Evolutionary conservation across 306 rosid genomes (phyloP).

Genomic region (Cucurbita argyrosperma): DNA sequence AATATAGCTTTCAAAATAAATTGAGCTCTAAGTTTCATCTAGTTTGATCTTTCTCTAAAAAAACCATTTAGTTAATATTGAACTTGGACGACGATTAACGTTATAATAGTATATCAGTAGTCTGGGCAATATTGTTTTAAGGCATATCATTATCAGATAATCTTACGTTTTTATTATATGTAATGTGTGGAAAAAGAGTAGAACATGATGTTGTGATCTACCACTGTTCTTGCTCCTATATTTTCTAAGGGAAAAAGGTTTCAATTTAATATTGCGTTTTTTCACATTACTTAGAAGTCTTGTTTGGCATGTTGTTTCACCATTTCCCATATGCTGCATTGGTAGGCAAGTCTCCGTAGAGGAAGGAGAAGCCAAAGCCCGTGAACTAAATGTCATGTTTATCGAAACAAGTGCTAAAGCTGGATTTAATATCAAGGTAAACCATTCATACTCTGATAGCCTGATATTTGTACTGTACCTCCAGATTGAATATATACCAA

Average conservation of each 20-base stretch:
- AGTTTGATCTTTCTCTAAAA: background rate
- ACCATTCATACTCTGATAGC: background rate
- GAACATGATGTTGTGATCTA: background rate
- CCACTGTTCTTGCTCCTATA: background rate
- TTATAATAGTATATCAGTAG: background rate
- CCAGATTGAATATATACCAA: background rate
- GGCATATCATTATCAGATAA: background rate
- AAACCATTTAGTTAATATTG: background rate
- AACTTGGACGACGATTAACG: background rate
- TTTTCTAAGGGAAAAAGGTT: too few species aligned
- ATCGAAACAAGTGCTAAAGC: slow-evolving; percentile 94
- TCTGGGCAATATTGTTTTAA: background rate
- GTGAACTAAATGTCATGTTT: slow-evolving; percentile 65
- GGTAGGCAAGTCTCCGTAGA: slow-evolving; percentile 79
- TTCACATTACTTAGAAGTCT: background rate
- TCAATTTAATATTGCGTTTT: too few species aligned
- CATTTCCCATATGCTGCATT: background rate
- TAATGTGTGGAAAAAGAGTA: background rate
- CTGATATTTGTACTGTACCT: too few species aligned
- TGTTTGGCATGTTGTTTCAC: background rate
- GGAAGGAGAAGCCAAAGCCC: slow-evolving; percentile 79
- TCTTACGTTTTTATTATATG: background rate
- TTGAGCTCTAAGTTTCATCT: background rate
- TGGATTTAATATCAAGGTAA: slow-evolving; percentile 78
- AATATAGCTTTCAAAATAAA: background rate